Base-by-base conservation (phyloP, 2,329 filamentous ascomycete species). In the Xylogone sp. region DNA sequence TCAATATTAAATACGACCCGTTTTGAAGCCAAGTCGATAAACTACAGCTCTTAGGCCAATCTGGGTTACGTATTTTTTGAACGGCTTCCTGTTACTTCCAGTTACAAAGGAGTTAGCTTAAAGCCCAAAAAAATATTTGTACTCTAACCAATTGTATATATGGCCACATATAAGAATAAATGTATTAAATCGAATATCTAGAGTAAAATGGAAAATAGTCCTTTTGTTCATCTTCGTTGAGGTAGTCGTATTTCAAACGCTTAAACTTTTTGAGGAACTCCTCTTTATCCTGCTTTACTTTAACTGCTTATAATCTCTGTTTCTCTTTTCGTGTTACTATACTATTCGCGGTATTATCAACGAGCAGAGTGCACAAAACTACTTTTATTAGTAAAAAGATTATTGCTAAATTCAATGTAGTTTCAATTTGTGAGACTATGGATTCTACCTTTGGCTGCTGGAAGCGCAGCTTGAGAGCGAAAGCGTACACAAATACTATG, bases 11-110 rank as follows among this genome's bases (percentile, higher is more conserved):
- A 54, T 12, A 42, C 52, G 45, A 13, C 49, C 49, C 21, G 31
- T 44, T 43, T 54, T 49, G 24, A 49, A 54, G 19, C 53, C 53
- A 21, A 52, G 42, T 49, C 44, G 46, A 27, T 49, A 54, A 31
- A 54, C 49, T 49, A 52, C 49, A 42, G 49, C 53, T 29, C 53
- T 46, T 31, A 45, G 49, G 27, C 52, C 52, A 42, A 55, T 55
- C 24, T 53, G 16, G 7, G 34, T 39, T n/a, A 51, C 42, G 49
- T 55, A 55, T 42, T 50, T 27, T n/a, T n/a, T 20, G 21, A 43
- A 50, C 22, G 53, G 48, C 50, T 49, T 55, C 39, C 44, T 53
- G 42, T 45, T 53, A 13, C 19, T 47, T 24, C 18, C 9, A 42
- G 42, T 50, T 12, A 53, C 20, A 29, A 50, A 50, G 5, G 50